Base-by-base conservation (phyloP, 768 basidiomycete genomes). In the Kwoniella bestiolae region DNA sequence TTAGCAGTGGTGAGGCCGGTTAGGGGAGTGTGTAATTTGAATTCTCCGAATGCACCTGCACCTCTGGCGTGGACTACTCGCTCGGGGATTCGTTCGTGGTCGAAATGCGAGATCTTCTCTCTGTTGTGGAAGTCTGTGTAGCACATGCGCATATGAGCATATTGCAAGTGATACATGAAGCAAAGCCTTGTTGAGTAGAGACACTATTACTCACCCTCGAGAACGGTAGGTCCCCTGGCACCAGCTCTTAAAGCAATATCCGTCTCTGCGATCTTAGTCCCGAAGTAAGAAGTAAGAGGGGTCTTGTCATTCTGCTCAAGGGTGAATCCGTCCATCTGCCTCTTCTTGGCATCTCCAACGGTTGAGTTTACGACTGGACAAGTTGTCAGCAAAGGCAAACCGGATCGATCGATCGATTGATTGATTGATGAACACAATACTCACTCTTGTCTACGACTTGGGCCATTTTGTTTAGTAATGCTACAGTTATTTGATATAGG, bases 31-130 rank as follows among this genome's bases (percentile, higher is more conserved):
- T 91, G 87, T 56, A 90, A 87, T 79, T 86, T 88, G 85, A 95
- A 94, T 73, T 88, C 85, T 3, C 92, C 92, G 76, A 92, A 91
- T 12, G 91, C 91, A 35, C 73, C 78, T 31, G 77, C 79, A 25
- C 81, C 82, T 49, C 83, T 74, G 32, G 83, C 82, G 69, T 83
- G 83, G 18, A 83, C 82, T 23, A 78, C 82, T 34, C 91, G 90
- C 83, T 92, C 92, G 0, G 92, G 92, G 59, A 94, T 93, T 44
- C 91, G 89, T 78, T 94, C 91, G 74, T 92, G 91, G 76, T 92
- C 91, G 73, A 92, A 93, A 14, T 88, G 85, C 58, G 86, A 86
- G 31, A 91, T 86, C 80, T 91, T 91, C 82, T 89, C 86, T 4
- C 85, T 85, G 68, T 90, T 85, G 63, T 89, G 87, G 75, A 91